Evolutionary conservation across 2,329 filamentous ascomycete genomes (phyloP).

Genomic region (Colletotrichum cereale): DNA sequence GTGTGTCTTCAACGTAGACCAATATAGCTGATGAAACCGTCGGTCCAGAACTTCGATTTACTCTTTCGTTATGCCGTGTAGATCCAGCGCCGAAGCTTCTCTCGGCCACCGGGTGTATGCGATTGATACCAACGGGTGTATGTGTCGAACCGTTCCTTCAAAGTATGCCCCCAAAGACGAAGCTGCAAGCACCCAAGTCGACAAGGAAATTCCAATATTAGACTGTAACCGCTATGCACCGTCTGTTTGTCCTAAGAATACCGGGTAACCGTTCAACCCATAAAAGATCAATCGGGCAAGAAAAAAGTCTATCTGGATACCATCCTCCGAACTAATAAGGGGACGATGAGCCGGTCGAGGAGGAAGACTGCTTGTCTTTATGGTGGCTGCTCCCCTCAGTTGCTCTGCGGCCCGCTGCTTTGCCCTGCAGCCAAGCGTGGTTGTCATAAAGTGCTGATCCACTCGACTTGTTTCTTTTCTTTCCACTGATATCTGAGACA

Average conservation of each 20-base stretch:
- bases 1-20: background rate
- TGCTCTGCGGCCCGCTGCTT: constrained; percentile 30
- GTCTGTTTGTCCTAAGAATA: constrained; percentile 40
- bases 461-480: constrained; percentile 38
- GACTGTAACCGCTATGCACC: constrained; percentile 34
- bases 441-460: constrained; percentile 40
- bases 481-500: constrained; percentile 39
- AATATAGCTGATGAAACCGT: background rate
- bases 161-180: constrained; percentile 20
- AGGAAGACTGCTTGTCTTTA: constrained; percentile 35
- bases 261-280: constrained; percentile 24
- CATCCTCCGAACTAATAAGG: constrained; percentile 11
- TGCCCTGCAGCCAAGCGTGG: constrained; percentile 41
- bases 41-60: background rate
- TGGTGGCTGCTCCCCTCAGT: constrained; percentile 20
- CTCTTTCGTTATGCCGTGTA: background rate
- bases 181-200: constrained; percentile 36
- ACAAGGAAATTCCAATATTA: constrained; percentile 34
- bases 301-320: constrained; percentile 24
- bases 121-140: background rate
- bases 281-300: constrained; percentile 18
- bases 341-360: background rate
- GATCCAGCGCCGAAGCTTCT: background rate
- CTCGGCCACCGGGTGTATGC: background rate
- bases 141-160: constrained; percentile 20